Evolutionary conservation across 768 basidiomycete genomes (phyloP), one percentile per base, ranked within the genome.

Genomic region (Cantharellus cinnabarinus): DNA sequence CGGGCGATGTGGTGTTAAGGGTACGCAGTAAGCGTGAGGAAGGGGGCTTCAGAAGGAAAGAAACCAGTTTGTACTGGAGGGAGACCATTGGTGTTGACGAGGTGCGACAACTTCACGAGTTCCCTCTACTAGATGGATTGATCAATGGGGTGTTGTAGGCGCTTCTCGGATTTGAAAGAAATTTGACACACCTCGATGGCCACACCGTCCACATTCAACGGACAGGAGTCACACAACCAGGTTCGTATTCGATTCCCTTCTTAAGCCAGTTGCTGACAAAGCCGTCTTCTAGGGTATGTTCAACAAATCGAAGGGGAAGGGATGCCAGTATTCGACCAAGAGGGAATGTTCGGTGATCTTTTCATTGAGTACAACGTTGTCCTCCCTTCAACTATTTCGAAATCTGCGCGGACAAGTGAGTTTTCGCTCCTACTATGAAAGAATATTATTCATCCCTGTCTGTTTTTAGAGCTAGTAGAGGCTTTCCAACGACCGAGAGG

Each of bases 291-390:
- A 88, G 89, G 86, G 5, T 85, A 81, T 67, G 88, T 97, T 4
- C 85, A 97, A 67, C 78, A 76, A 7, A 76, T 98, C 59, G 77
- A 81, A 62, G 89, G 79, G 38, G 89, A 99, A 68, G 95, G 95
- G 3, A 89, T 98, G 83, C 85, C 88, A 1, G 67, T 80, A 42
- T 82, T 77, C 66, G 78, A 79, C 59, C 70, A 74, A 60, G 59
- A 65, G 39, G 70, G 72, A 5, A 67, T 70, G 29, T 74, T 79
- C 62, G 95, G 95, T 14, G 83, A 94, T 68, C 73, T 99, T 53
- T 98, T 80, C 65, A 76, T 99, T 58, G 93, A 97, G 69, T 99
- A 94, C 71, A 88, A 79, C 59, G 88, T 99, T 55, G 82, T 98
- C 15, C 71, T 99, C 58, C 95, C 95, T 2, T 71, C 77, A 55